A percentile compares a stretch with the other conserved stretches of the same genome.
phyloP scores from a whole-genome alignment of 306 rosid genomes.

The Cucumis melo region DNA sequence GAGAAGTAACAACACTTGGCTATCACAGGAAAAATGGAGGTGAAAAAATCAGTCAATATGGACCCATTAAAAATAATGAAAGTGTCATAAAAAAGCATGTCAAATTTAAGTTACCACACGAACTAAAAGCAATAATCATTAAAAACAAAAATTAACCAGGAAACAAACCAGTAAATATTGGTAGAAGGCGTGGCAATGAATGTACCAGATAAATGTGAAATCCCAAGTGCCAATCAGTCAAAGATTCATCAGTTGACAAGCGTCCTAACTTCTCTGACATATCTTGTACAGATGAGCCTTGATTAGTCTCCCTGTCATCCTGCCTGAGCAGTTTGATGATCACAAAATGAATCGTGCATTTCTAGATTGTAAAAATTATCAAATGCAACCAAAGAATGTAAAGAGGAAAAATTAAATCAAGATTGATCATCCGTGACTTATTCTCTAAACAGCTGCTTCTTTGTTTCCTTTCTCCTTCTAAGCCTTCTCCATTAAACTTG shows the following conservation, averaged over 20 bases:
- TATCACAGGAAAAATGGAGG: not conserved
- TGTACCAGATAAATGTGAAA: conserved; percentile 78
- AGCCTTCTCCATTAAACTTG: not conserved
- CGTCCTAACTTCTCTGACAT: conserved; percentile 57
- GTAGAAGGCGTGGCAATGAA: not conserved
- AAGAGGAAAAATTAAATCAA: not conserved
- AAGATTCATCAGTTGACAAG: conserved; percentile 53
- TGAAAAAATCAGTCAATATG: not conserved
- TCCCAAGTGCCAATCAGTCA: conserved; percentile 94
- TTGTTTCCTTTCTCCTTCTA: not conserved
- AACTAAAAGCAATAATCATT: not conserved
- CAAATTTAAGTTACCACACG: not conserved
- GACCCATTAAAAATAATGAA: not conserved
- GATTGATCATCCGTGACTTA: not conserved
- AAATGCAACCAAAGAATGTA: conserved; percentile 7
- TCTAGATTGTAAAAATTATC: conserved; percentile 3
- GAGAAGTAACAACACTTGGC: not conserved
- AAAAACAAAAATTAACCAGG: not conserved
- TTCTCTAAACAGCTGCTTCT: not conserved
- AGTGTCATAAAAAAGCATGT: not conserved
- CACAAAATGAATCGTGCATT: conserved; percentile 12
- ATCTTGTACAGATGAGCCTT: conserved; percentile 40
- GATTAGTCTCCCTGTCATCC: conserved; percentile 62
- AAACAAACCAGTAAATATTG: not conserved
- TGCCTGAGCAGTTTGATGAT: conserved; percentile 48